phyloP scores from a whole-genome alignment of 78 protist species.

The Mastigamoeba balamuthi region DNA sequence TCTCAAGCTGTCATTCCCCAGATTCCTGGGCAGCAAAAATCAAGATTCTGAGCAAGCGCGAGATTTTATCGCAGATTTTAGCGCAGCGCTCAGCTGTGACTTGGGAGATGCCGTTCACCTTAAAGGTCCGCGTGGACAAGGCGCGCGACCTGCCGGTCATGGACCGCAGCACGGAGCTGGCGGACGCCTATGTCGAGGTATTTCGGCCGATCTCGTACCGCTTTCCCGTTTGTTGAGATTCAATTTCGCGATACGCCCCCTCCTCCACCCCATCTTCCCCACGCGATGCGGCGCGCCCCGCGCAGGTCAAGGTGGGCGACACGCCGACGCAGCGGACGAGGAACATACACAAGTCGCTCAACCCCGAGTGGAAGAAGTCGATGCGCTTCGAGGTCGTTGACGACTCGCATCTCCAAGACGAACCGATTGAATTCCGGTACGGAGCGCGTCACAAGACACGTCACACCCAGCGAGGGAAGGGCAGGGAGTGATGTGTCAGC shows the following conservation, averaged over 20 bases:
- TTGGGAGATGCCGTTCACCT: slow-evolving; percentile 65
- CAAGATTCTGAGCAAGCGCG: no score
- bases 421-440: slow-evolving; percentile 61
- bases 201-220: background rate
- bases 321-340: slow-evolving; percentile 8
- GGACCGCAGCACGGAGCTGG: slow-evolving; percentile 67
- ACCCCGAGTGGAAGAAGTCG: slow-evolving; percentile 72
- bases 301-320: background rate
- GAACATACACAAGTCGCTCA: slow-evolving; percentile 51
- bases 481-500: no score
- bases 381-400: slow-evolving; percentile 64
- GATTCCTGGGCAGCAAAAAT: no score
- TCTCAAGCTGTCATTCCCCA: no score
- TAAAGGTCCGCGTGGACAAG: slow-evolving; percentile 56
- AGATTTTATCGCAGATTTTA: no score
- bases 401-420: slow-evolving; percentile 68
- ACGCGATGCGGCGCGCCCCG: background rate
- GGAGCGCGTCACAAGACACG: background rate
- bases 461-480: no score
- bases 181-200: slow-evolving; percentile 87
- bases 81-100: no score
- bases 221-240: background rate
- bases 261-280: background rate
- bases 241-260: background rate
- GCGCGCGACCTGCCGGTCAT: slow-evolving; percentile 88